A percentile compares a stretch with the other conserved stretches of the same genome.
Conservation (phyloP, 305 asterid species). For the Fraxinus greggii region DNA sequence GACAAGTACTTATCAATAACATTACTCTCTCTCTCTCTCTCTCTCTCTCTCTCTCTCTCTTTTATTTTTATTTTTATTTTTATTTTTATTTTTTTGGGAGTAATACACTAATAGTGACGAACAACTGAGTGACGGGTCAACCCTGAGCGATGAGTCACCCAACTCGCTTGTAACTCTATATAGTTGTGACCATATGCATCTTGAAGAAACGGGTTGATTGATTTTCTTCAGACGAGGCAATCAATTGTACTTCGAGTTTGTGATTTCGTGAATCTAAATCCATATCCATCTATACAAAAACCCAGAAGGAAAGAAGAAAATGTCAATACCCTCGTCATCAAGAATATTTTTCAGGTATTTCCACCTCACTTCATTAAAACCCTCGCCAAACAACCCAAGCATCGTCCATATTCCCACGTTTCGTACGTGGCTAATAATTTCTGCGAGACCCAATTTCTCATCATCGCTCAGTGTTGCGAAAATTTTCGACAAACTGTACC, state of each 20-base stretch:
- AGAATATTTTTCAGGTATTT: constrained; percentile 43
- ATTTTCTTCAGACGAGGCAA: background rate
- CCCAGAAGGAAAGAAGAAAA: constrained; percentile 13
- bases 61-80: no score
- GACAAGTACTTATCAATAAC: no score
- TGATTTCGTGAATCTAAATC: constrained; percentile 28
- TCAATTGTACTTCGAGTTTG: constrained; percentile 24
- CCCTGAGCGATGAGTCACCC: background rate
- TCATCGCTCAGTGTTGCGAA: constrained; percentile 34
- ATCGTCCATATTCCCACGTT: constrained; percentile 29
- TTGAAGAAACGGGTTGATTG: background rate
- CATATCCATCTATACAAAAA: background rate
- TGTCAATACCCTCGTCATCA: constrained; percentile 59
- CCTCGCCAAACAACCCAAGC: constrained; percentile 37
- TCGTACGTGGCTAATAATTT: constrained; percentile 38
- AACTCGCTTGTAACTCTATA: background rate
- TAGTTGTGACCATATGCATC: background rate
- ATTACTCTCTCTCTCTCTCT: no score
- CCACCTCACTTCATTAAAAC: constrained; percentile 46
- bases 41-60: no score
- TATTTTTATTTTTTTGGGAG: no score
- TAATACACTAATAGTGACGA: background rate
- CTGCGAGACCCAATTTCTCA: constrained; percentile 44
- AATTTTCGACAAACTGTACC: constrained; percentile 30
- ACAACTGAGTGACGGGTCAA: background rate